Conservation (phyloP, 1,139 yeast species). For the Debaryomyces sp. region DNA sequence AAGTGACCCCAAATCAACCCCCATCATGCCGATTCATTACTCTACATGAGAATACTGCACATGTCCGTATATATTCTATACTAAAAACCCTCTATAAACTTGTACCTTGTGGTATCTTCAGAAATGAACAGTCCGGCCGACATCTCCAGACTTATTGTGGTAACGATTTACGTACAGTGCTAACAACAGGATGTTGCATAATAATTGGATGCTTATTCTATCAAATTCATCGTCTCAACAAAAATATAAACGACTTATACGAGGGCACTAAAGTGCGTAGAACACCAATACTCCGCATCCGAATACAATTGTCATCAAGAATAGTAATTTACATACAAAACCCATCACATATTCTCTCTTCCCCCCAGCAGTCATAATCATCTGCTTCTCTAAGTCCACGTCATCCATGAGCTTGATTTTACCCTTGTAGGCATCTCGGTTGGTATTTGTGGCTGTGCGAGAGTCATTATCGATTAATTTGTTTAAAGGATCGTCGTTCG, state of each 20-base stretch:
- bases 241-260: not conserved
- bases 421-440: slow-evolving; percentile 11
- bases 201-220: not conserved
- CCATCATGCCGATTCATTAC: not conserved
- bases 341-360: slow-evolving; percentile 36
- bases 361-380: slow-evolving; percentile 44
- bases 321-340: slow-evolving; percentile 33
- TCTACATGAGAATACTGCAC: not conserved
- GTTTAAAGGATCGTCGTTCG: slow-evolving; percentile 1
- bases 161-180: not conserved
- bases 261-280: slow-evolving; percentile 29
- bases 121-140: slow-evolving; percentile 5
- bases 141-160: not conserved
- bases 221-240: not conserved
- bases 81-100: slow-evolving; percentile 3
- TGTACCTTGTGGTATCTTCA: not conserved
- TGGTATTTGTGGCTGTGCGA: not conserved
- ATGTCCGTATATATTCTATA: not conserved
- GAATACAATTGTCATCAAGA: slow-evolving; percentile 32
- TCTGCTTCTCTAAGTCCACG: slow-evolving; percentile 41
- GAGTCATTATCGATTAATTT: slow-evolving; percentile 3
- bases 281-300: slow-evolving; percentile 43
- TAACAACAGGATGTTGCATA: not conserved
- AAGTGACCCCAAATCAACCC: not conserved
- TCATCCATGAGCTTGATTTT: slow-evolving; percentile 27